These are phyloP conservation scores for Pichia sp. DNA, from an alignment of 1,139 yeast genomes.

Conservation along the genomic window DNA sequence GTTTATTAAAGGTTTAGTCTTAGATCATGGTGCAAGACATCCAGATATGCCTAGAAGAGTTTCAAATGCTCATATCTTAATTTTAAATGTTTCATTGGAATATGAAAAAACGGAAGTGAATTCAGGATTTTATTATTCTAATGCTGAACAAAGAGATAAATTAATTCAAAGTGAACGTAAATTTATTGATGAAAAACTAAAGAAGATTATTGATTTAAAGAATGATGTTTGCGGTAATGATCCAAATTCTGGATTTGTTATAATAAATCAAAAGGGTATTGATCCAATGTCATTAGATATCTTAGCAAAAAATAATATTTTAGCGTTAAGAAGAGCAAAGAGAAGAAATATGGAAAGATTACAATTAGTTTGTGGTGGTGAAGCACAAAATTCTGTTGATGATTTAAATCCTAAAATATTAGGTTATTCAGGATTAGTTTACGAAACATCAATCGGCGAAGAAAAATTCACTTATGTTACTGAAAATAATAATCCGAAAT, in stretches of 20 bases:
- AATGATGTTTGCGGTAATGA: slow-evolving; percentile 83
- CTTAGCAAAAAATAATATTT: slow-evolving; percentile 84
- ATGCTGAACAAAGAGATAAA: slow-evolving; percentile 95
- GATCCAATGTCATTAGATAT: slow-evolving; percentile 98
- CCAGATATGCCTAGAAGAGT: slow-evolving; percentile 97
- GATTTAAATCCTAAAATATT: slow-evolving; percentile 79
- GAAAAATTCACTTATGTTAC: slow-evolving; percentile 96
- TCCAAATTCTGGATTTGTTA: slow-evolving; percentile 75
- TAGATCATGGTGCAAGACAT: slow-evolving; percentile 98
- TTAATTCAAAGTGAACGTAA: slow-evolving; percentile 89
- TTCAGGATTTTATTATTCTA: slow-evolving; percentile 90
- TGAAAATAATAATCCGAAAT: slow-evolving; percentile 84
- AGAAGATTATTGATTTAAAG: slow-evolving; percentile 86
- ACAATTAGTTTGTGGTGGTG: slow-evolving; percentile 95
- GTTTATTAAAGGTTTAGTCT: slow-evolving; percentile 80
- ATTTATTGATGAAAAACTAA: slow-evolving; percentile 90
- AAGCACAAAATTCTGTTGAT: slow-evolving; percentile 96
- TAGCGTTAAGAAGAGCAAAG: slow-evolving; percentile 96
- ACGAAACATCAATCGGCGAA: slow-evolving; percentile 92
- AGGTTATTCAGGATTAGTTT: slow-evolving; percentile 87
- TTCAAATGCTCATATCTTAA: slow-evolving; percentile 76
- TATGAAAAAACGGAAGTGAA: slow-evolving; percentile 98
- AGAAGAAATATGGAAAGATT: slow-evolving; percentile 98
- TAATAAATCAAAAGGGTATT: slow-evolving; percentile 93
- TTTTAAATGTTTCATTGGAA: slow-evolving; percentile 88